Evolutionary conservation across 202 grass and related monocot species (phyloP).

Genomic region (Digitaria exilis): DNA sequence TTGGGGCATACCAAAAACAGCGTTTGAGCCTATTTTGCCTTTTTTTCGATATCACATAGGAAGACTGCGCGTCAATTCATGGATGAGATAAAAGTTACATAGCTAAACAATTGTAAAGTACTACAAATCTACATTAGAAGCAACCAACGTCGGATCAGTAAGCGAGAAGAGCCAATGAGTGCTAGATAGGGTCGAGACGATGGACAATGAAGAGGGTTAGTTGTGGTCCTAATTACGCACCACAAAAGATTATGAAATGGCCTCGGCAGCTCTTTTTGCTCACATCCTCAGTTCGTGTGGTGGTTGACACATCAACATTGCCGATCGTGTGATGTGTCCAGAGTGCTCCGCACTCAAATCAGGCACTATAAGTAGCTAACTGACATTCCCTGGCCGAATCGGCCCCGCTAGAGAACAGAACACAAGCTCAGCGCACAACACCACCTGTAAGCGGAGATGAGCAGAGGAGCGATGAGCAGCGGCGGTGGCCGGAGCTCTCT

Average conservation of each 20-base stretch:
- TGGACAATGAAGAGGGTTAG: not conserved
- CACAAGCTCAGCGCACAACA: not conserved
- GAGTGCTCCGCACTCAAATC: slow-evolving; percentile 30
- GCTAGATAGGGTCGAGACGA: not conserved
- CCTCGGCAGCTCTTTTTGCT: not conserved
- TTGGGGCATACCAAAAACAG: not conserved
- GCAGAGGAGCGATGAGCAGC: slow-evolving; percentile 56
- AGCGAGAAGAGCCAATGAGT: not conserved
- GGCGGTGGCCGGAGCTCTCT: slow-evolving; percentile 77
- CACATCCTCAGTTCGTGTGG: not conserved
- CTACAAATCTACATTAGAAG: not conserved
- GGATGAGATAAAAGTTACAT: not conserved
- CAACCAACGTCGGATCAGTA: not conserved
- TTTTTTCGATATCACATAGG: not conserved
- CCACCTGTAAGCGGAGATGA: slow-evolving; percentile 40
- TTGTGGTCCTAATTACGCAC: not conserved
- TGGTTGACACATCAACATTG: not conserved
- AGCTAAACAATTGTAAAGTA: not conserved
- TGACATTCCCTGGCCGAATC: not conserved
- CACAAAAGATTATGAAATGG: not conserved
- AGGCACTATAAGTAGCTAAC: slow-evolving; percentile 46
- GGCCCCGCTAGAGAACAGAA: not conserved
- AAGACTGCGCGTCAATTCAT: slow-evolving; percentile 1
- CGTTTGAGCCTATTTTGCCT: not conserved
- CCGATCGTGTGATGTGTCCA: not conserved